Conservation (phyloP, 2,329 filamentous ascomycete species). For the Colletotrichum sp. region DNA sequence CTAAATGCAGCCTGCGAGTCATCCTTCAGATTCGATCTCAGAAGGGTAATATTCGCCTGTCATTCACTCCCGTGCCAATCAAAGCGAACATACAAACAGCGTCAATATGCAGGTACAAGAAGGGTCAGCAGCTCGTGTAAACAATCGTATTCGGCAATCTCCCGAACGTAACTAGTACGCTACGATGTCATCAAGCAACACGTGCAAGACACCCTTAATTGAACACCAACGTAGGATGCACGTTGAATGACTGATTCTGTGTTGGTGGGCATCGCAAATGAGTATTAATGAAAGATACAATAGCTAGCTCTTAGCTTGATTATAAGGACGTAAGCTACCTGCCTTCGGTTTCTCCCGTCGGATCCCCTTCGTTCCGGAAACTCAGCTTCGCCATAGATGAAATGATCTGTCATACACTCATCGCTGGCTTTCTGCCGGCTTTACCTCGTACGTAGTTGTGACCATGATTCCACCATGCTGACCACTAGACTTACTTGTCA, state of each 20-base stretch:
- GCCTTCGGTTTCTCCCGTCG: neutral
- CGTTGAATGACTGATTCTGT: neutral
- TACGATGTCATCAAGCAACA: neutral
- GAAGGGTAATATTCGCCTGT: neutral
- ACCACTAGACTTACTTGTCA: neutral
- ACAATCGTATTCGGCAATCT: neutral
- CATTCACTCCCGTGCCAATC: neutral
- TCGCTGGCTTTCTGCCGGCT: neutral
- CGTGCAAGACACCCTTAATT: neutral
- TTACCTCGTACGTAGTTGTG: constrained; percentile 10
- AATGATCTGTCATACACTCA: neutral
- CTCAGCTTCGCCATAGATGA: neutral
- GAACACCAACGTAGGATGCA: neutral
- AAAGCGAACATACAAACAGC: neutral
- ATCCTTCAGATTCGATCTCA: neutral
- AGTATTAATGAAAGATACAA: neutral
- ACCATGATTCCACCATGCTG: constrained; percentile 6
- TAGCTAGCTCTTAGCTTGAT: neutral
- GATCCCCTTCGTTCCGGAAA: neutral
- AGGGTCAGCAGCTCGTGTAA: neutral
- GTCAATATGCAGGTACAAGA: neutral
- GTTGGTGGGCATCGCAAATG: neutral
- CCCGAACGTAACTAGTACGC: neutral
- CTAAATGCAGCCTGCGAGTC: neutral
- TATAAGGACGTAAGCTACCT: neutral